phyloP scores from a whole-genome alignment of 2,329 filamentous ascomycete genomes.

The Microascus cirrosus region DNA sequence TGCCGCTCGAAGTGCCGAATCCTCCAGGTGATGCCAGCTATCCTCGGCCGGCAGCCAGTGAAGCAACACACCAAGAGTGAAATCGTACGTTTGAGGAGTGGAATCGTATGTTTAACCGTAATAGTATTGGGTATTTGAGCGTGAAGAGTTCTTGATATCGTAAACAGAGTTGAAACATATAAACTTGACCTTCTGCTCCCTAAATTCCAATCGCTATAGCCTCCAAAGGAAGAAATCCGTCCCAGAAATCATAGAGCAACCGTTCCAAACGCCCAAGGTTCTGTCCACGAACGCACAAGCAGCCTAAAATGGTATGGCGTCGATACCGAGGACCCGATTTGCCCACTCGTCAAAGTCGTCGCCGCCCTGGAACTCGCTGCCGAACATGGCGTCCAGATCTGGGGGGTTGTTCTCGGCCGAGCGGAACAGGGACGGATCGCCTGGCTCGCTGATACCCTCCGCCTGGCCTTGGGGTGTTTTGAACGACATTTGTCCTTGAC shows the following conservation, averaged over 20 bases:
- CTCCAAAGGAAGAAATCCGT: too few relatives aligned
- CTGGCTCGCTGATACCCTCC: neutral
- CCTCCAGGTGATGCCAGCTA: neutral
- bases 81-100: too few relatives aligned
- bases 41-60: too few relatives aligned
- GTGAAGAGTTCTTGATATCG: too few relatives aligned
- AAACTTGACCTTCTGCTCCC: too few relatives aligned
- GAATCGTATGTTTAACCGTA: too few relatives aligned
- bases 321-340: neutral
- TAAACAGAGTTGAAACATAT: too few relatives aligned
- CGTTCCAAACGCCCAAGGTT: too few relatives aligned
- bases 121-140: too few relatives aligned
- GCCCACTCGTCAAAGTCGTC: neutral
- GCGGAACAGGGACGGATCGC: neutral
- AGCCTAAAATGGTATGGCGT: neutral
- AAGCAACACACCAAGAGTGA: neutral
- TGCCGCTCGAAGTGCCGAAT: neutral
- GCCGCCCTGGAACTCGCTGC: neutral
- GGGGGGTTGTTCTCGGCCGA: neutral
- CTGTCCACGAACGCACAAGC: neutral
- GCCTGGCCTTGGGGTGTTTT: neutral
- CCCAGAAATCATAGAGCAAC: neutral
- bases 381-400: neutral
- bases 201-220: too few relatives aligned
- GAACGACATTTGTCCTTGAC: too few relatives aligned